Evolutionary conservation across 1,284 basidiomycete species (phyloP).

Genomic region (Takashimella tepidaria): DNA sequence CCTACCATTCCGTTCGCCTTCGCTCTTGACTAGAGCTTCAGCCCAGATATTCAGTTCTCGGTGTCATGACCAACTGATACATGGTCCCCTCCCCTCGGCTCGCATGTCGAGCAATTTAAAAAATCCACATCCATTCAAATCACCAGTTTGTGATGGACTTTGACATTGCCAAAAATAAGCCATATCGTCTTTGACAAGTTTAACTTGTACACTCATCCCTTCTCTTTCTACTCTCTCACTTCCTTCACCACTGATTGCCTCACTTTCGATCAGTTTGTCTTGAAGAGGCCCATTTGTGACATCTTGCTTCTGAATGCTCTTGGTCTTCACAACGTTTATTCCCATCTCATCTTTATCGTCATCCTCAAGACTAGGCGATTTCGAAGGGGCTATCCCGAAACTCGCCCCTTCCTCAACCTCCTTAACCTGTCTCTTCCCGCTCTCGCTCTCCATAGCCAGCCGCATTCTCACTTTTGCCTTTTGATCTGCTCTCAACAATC

Average conservation of each 20-base stretch:
- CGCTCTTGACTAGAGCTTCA: neutral
- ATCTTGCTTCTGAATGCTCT: too few species aligned
- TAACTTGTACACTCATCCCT: neutral
- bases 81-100: slow-evolving; percentile 59
- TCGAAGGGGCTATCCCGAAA: neutral
- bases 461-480: slow-evolving; percentile 41
- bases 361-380: neutral
- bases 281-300: neutral
- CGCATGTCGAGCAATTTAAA: slow-evolving; percentile 75
- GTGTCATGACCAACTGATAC: slow-evolving; percentile 21
- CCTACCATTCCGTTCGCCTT: neutral
- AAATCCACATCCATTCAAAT: slow-evolving; percentile 74
- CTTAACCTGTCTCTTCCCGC: neutral
- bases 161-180: slow-evolving; percentile 86
- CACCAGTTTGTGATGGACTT: slow-evolving; percentile 66
- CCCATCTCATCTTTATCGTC: neutral
- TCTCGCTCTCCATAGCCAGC: too few species aligned
- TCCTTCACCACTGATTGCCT: neutral
- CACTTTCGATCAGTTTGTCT: neutral
- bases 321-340: slow-evolving; percentile 4
- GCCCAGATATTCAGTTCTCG: too few species aligned
- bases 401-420: neutral
- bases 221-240: neutral
- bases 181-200: slow-evolving; percentile 43
- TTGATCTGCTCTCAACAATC: slow-evolving; percentile 48